Percentiles rank a stretch among this genome's conserved stretches.
These are phyloP conservation scores for Pythium inflatum DNA, from an alignment of 352 stramenopile species.

Conservation along the genomic window DNA sequence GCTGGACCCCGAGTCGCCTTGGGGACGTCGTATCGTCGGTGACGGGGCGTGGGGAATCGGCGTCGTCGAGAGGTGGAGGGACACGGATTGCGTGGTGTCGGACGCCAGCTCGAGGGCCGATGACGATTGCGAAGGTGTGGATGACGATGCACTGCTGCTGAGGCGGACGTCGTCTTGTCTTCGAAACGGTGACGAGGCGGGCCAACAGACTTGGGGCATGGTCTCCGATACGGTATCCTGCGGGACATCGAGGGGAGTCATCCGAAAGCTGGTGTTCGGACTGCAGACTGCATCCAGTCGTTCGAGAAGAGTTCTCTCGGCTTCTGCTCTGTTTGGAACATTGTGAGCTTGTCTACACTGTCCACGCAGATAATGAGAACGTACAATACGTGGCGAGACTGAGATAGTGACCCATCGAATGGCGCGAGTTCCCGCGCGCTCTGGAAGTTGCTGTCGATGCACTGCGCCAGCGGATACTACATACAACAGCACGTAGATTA, in stretches of 20 bases:
- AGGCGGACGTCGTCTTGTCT: slow-evolving; percentile 22
- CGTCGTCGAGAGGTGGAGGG: background rate
- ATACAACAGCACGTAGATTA: too few relatives aligned
- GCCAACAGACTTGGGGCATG: slow-evolving; percentile 33
- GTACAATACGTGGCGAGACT: slow-evolving; percentile 12
- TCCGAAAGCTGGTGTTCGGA: background rate
- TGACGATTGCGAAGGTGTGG: slow-evolving; percentile 12
- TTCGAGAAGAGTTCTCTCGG: slow-evolving; percentile 14
- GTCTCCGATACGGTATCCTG: background rate
- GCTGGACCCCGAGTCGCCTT: background rate
- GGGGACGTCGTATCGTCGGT: background rate
- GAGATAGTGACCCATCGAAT: background rate
- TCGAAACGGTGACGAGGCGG: slow-evolving; percentile 11
- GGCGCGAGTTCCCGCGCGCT: slow-evolving; percentile 3
- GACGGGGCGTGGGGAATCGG: background rate
- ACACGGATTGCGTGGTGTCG: slow-evolving; percentile 4
- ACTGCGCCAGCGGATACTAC: slow-evolving; percentile 37
- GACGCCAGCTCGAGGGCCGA: background rate
- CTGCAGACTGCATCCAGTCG: slow-evolving; percentile 1
- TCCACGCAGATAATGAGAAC: too few relatives aligned
- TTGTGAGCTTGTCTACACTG: too few relatives aligned
- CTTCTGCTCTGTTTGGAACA: slow-evolving; percentile 14
- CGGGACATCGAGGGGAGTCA: slow-evolving; percentile 22
- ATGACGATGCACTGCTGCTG: slow-evolving; percentile 27
- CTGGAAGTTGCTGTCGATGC: slow-evolving; percentile 31